Conservation (phyloP, 352 stramenopile species). For the Phytophthora tentaculata region DNA sequence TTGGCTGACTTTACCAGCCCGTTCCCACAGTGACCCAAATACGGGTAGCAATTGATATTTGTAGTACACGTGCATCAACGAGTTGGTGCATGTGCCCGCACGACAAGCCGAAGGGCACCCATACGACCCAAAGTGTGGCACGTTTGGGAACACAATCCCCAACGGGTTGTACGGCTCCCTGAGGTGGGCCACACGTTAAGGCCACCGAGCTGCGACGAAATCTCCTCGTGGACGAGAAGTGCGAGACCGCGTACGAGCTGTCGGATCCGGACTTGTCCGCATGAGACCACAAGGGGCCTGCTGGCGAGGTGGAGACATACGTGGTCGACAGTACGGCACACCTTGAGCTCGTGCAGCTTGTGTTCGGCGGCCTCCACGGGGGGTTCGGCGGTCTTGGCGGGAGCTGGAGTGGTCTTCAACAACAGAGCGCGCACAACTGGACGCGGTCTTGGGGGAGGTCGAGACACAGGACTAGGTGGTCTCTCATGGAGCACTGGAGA, state of each 20-base stretch:
- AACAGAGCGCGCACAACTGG: not conserved
- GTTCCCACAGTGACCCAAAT: slow-evolving; percentile 12
- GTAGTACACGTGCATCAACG: slow-evolving; percentile 8
- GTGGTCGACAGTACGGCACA: not conserved
- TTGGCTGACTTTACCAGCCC: not conserved
- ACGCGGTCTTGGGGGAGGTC: not conserved
- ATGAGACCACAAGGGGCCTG: not conserved
- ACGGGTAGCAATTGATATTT: slow-evolving; percentile 16
- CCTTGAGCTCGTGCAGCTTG: not conserved
- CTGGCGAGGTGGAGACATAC: not conserved
- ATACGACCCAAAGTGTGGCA: slow-evolving; percentile 3
- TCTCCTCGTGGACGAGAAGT: not conserved
- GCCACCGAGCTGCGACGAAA: slow-evolving; percentile 7
- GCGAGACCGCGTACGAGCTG: not conserved
- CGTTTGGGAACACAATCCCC: not conserved
- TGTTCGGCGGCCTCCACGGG: not conserved
- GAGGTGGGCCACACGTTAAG: not conserved
- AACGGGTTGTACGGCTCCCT: slow-evolving; percentile 8
- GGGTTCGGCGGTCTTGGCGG: not conserved
- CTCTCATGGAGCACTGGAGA: not conserved
- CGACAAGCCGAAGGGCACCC: not conserved
- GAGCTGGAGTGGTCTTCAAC: not conserved
- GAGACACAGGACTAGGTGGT: not conserved
- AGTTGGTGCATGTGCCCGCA: not conserved
- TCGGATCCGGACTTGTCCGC: not conserved